Evolutionary conservation across 1,284 basidiomycete genomes (phyloP), one percentile per base, ranked within the genome.

Genomic region (Trichosporon sp.): DNA sequence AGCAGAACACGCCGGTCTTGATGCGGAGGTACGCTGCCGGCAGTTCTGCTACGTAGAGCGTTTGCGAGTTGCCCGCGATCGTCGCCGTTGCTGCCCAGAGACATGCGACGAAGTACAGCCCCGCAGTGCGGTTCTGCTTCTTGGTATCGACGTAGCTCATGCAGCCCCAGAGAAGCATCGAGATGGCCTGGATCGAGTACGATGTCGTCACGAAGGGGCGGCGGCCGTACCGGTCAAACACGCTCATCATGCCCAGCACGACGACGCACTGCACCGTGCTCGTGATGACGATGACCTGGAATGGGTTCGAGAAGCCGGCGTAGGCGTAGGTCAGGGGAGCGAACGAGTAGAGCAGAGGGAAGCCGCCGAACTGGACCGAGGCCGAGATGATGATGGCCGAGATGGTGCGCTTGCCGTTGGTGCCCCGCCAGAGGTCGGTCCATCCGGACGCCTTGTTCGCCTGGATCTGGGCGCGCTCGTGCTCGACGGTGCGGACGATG

Each of bases 21-120:
- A 72, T 70, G 33, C 71, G 59, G 8, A 72, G 59, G 21, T 67
- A 36, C 3, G 71, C 71, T 1, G 69, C 63, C 3, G 71, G 71
- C 1, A 72, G 60, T 37, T 72, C 71, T 9, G 71, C 67, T 3
- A 68, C 69, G 64, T 64, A 72, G 7, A 71, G 60, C 57, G 69
- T 70, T 29, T 70, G 62, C 4, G 65, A 69, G 65, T 69, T 70
- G 27, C 27, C 56, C 23, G 60, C 44, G 8, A 60, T 19, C 58
- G 67, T 67, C 61, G 67, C 70, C 16, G 63, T 33, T 32, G 70
- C 69, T 2, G 63, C 62, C 70, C 70, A 71, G 31, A 71, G 19
- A 33, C 59, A 60, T 8, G 44, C 31, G 21, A 33, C 11, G 32
- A 60, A 60, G 25, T 32, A 32, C 32, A 52, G 49, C 7, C 25